Evolutionary conservation across 2,329 filamentous ascomycete species (phyloP).

Genomic region (Xylariaceae sp.): DNA sequence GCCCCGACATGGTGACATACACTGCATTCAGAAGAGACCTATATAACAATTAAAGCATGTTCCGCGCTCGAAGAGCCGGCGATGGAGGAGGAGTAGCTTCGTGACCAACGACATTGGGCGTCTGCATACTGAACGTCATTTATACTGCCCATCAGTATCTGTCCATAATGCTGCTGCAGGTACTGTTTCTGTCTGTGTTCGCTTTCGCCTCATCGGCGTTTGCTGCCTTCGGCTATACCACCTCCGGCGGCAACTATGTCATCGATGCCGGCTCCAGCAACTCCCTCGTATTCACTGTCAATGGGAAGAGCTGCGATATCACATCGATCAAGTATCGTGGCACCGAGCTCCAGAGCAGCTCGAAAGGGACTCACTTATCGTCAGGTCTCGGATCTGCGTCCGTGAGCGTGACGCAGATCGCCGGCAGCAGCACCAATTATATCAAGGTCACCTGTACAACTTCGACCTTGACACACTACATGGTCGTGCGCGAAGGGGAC

Average conservation of each 20-base stretch:
- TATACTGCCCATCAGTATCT: too few relatives aligned
- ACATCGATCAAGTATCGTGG: conserved; percentile 58
- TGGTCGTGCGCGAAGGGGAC: conserved; percentile 57
- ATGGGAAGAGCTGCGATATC: conserved; percentile 55
- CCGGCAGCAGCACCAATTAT: conserved; percentile 34
- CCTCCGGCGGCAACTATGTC: conserved; percentile 31
- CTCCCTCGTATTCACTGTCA: conserved; percentile 46
- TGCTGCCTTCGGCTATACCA: conserved; percentile 29
- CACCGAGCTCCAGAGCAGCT: conserved; percentile 52
- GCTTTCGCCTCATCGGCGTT: conserved; percentile 23
- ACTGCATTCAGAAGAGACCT: too few relatives aligned
- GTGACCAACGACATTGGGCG: too few relatives aligned
- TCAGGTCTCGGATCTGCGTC: conserved; percentile 56
- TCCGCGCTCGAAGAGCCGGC: too few relatives aligned
- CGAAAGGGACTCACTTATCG: conserved; percentile 50
- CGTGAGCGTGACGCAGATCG: conserved; percentile 41
- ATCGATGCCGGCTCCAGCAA: conserved; percentile 39
- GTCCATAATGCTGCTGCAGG: conserved; percentile 16
- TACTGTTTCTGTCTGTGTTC: conserved; percentile 17
- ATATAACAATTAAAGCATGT: too few relatives aligned
- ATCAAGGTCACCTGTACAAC: conserved; percentile 60
- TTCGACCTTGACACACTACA: conserved; percentile 59
- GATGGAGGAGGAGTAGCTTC: too few relatives aligned
- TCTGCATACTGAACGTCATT: too few relatives aligned
- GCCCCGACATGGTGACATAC: too few relatives aligned